Evolutionary conservation across 305 asterid genomes (phyloP).

Genomic region (Petunia hybrid): DNA sequence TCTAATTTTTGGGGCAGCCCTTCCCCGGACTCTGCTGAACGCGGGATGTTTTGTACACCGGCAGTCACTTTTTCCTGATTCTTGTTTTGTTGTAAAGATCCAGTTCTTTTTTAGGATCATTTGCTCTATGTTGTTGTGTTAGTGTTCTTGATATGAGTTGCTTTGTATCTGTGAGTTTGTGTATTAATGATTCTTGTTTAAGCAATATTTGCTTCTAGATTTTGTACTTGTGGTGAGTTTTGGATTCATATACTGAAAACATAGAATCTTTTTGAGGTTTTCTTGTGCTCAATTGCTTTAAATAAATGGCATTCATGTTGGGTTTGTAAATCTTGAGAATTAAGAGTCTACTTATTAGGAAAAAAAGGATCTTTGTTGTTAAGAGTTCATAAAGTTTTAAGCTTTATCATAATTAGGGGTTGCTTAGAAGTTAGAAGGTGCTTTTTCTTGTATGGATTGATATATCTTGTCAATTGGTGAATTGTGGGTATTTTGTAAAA

Average conservation of each 20-base stretch:
- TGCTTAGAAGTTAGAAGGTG: background rate
- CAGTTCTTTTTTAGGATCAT: slow-evolving; percentile 38
- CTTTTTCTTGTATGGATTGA: slow-evolving; percentile 14
- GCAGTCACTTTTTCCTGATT: slow-evolving; percentile 44
- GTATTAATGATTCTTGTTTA: slow-evolving; percentile 11
- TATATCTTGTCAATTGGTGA: slow-evolving; percentile 12
- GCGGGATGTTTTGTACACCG: too few relatives aligned
- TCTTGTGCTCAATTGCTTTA: background rate
- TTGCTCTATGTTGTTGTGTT: slow-evolving; percentile 25
- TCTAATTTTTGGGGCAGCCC: too few relatives aligned
- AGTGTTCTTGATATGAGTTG: slow-evolving; percentile 6
- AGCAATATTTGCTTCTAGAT: slow-evolving; percentile 28
- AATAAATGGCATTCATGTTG: background rate
- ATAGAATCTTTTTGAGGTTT: slow-evolving; percentile 32
- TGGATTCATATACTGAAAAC: slow-evolving; percentile 33
- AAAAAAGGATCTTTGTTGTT: background rate
- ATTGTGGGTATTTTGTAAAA: background rate
- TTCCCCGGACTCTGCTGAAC: too few relatives aligned
- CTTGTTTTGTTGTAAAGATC: slow-evolving; percentile 35
- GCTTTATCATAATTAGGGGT: slow-evolving; percentile 8
- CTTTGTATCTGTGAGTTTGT: background rate
- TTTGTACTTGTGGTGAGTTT: slow-evolving; percentile 36
- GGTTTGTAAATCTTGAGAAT: slow-evolving; percentile 17
- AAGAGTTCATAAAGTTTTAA: background rate
- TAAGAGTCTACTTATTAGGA: background rate